phyloP scores from a whole-genome alignment of 495 filamentous ascomycete species.

The Cairneyella variabilis region DNA sequence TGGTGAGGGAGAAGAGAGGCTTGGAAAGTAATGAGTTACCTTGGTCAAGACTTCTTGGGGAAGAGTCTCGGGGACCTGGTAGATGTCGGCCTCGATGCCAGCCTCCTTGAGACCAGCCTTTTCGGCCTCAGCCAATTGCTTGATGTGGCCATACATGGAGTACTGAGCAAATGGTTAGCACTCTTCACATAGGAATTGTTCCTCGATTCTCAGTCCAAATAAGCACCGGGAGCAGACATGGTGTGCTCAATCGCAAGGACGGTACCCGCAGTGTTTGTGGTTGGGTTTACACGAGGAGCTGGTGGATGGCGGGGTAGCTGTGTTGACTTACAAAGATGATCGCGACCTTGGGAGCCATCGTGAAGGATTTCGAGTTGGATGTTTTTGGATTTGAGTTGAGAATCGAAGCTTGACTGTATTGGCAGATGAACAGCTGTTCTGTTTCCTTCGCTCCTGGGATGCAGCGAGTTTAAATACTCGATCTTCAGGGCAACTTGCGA shows the following conservation, averaged over 20 bases:
- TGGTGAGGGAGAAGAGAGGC: background rate
- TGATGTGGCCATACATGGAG: conserved; percentile 93
- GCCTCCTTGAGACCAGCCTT: conserved; percentile 78
- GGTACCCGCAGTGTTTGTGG: background rate
- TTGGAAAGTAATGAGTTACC: conserved; percentile 14
- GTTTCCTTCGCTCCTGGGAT: no score
- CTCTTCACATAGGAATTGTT: background rate
- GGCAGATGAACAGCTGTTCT: background rate
- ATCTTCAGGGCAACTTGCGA: no score
- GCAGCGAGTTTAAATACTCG: no score
- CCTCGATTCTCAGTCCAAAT: background rate
- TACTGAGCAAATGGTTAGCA: conserved; percentile 53
- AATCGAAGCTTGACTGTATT: background rate
- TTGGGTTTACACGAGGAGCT: background rate
- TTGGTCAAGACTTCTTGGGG: conserved; percentile 67
- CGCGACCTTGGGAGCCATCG: conserved; percentile 29
- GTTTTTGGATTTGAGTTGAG: background rate
- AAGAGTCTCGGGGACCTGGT: conserved; percentile 75
- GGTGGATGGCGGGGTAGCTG: background rate
- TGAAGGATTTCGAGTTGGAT: conserved; percentile 9
- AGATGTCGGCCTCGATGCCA: conserved; percentile 52
- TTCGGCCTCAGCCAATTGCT: conserved; percentile 81
- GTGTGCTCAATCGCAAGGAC: background rate
- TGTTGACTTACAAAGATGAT: conserved; percentile 28
- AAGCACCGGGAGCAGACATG: background rate